These are phyloP conservation scores for Boletus vermiculosoides DNA, from an alignment of 768 basidiomycete genomes.

Conservation along the genomic window DNA sequence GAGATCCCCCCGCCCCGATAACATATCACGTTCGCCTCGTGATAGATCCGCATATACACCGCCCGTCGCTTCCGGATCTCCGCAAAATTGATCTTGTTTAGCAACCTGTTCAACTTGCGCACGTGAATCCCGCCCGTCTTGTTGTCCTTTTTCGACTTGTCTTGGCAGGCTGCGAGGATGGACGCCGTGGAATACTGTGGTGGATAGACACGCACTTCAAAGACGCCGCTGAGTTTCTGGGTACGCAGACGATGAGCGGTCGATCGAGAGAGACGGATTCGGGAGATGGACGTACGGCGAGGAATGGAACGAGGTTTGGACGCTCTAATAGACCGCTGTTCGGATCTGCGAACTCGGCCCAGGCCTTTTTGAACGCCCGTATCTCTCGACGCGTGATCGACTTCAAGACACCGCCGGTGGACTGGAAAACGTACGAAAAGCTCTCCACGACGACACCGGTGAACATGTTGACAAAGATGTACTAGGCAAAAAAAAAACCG, in stretches of 20 bases:
- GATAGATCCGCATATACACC: conserved; percentile 74
- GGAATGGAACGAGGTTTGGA: conserved; percentile 70
- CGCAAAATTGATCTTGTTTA: conserved; percentile 64
- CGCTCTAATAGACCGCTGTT: conserved; percentile 79
- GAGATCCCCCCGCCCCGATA: conserved; percentile 78
- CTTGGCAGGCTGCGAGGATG: conserved; percentile 53
- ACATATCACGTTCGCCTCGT: conserved; percentile 79
- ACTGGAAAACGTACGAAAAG: conserved; percentile 94
- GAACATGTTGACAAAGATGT: conserved; percentile 95
- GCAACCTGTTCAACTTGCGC: conserved; percentile 51
- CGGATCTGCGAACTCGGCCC: conserved; percentile 80
- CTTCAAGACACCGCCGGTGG: conserved; percentile 68
- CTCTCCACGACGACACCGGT: conserved; percentile 96
- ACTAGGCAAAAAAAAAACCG: conserved; percentile 45
- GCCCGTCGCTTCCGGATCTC: conserved; percentile 64
- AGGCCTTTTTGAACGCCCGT: conserved; percentile 91
- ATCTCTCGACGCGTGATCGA: conserved; percentile 88
- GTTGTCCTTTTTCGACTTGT: conserved; percentile 33
- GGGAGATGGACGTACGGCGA: conserved; percentile 57
- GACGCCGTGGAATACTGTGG: conserved; percentile 58
- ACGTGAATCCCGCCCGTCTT: conserved; percentile 59
- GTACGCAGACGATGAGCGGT: neutral
- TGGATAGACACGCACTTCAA: conserved; percentile 87
- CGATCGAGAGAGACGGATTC: neutral
- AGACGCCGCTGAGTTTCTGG: conserved; percentile 81